Conservation (phyloP, 2,329 filamentous ascomycete genomes). For the Stachybotrys chlorohalonatus region DNA sequence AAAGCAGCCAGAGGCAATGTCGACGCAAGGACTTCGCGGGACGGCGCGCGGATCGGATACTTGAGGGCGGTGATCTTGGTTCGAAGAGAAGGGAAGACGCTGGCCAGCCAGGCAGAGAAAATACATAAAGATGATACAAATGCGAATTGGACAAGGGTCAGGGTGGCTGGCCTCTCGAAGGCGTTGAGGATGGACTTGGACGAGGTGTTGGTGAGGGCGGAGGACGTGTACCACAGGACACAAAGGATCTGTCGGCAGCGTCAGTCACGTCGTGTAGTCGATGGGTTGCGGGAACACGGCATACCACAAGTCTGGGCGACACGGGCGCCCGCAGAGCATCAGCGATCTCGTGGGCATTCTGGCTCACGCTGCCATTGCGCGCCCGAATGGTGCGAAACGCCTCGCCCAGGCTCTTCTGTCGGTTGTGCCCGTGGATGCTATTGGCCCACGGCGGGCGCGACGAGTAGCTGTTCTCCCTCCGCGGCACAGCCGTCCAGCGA, state of each 20-base stretch:
- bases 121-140: constrained; percentile 88
- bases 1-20: constrained; percentile 90
- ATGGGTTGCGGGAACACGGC: constrained; percentile 3
- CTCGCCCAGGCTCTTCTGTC: constrained; percentile 83
- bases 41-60: constrained; percentile 74
- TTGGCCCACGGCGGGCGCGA: constrained; percentile 13
- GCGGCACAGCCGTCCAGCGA: constrained; percentile 17
- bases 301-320: constrained; percentile 79
- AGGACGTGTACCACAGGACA: constrained; percentile 88
- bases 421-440: constrained; percentile 44
- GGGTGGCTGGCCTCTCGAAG: constrained; percentile 80
- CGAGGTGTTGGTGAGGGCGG: constrained; percentile 92
- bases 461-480: constrained; percentile 11
- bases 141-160: constrained; percentile 88
- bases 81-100: constrained; percentile 61
- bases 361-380: constrained; percentile 76
- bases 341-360: constrained; percentile 88
- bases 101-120: constrained; percentile 66
- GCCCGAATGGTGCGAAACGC: constrained; percentile 77
- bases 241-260: constrained; percentile 58
- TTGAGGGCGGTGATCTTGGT: constrained; percentile 68
- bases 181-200: constrained; percentile 94
- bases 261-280: not conserved
- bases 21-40: constrained; percentile 70
- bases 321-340: constrained; percentile 85